Conservation (phyloP, 2,329 filamentous ascomycete genomes). For the Teratosphaeria epicoccoides region DNA sequence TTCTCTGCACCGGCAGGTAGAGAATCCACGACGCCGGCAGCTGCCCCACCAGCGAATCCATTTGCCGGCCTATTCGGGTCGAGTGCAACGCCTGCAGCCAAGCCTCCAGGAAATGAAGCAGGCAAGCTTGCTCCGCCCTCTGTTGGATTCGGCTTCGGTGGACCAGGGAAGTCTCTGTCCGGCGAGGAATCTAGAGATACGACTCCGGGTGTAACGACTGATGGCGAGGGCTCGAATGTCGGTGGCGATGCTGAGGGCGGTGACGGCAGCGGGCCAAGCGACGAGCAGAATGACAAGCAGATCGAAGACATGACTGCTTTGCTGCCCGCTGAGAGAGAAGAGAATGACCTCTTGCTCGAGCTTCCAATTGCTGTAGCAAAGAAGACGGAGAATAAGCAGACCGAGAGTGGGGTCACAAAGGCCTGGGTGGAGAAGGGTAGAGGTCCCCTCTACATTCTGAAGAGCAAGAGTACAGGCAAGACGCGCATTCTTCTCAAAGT, state of each 20-base stretch:
- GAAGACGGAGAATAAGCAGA: conserved; percentile 44
- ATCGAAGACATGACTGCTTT: conserved; percentile 61
- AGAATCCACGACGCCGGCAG: conserved; percentile 11
- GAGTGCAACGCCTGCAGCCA: conserved; percentile 1
- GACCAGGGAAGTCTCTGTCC: conserved; percentile 16
- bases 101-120: conserved; percentile 4
- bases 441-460: conserved; percentile 61
- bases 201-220: conserved; percentile 37
- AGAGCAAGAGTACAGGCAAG: conserved; percentile 57
- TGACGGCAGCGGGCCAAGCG: conserved; percentile 19
- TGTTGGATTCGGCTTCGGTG: conserved; percentile 31
- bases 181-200: conserved; percentile 36
- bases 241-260: conserved; percentile 15
- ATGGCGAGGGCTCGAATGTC: conserved; percentile 14
- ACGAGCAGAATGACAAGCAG: conserved; percentile 27
- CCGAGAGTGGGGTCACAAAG: conserved; percentile 40
- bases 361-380: conserved; percentile 56
- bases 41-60: conserved; percentile 7
- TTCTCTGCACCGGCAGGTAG: conserved; percentile 25
- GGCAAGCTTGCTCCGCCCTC: conserved; percentile 13
- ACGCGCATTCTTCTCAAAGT: conserved; percentile 61
- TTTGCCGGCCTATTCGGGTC: conserved; percentile 12
- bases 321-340: conserved; percentile 49
- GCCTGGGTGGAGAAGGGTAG: conserved; percentile 61
- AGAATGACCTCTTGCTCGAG: conserved; percentile 61